Evolutionary conservation across 352 stramenopile genomes (phyloP).

Genomic region (Peronospora farinosa): DNA sequence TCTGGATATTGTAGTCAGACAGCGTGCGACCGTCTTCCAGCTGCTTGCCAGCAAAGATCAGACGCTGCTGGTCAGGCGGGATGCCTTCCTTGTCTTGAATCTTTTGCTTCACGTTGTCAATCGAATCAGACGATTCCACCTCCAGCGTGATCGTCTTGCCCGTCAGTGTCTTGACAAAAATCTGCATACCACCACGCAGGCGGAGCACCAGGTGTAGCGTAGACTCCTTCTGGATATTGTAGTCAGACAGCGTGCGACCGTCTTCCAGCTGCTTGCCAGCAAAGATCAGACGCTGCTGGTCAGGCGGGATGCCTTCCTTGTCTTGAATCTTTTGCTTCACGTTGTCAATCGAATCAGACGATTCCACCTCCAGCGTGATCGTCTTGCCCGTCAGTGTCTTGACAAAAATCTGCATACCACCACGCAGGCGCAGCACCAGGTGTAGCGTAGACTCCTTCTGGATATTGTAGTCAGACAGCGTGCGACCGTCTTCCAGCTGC

Average conservation of each 20-base stretch:
- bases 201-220: conserved; percentile 21
- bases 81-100: conserved; percentile 26
- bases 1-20: conserved; percentile 29
- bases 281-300: no score
- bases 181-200: conserved; percentile 33
- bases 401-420: conserved; percentile 11
- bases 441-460: conserved; percentile 29
- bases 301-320: no score
- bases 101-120: conserved; percentile 23
- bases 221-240: conserved; percentile 8
- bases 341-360: conserved; percentile 10
- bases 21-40: conserved; percentile 20
- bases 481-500: conserved; percentile 22
- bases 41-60: conserved; percentile 25
- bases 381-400: conserved; percentile 11
- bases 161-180: conserved; percentile 26
- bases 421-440: conserved; percentile 21
- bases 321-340: conserved; percentile 4
- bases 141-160: conserved; percentile 23
- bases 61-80: conserved; percentile 20
- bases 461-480: conserved; percentile 26
- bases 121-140: conserved; percentile 21
- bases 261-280: background rate
- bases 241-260: conserved; percentile 1
- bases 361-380: background rate